phyloP scores from a whole-genome alignment of 179 eudicot genomes.

The Patellifolia procumbens region DNA sequence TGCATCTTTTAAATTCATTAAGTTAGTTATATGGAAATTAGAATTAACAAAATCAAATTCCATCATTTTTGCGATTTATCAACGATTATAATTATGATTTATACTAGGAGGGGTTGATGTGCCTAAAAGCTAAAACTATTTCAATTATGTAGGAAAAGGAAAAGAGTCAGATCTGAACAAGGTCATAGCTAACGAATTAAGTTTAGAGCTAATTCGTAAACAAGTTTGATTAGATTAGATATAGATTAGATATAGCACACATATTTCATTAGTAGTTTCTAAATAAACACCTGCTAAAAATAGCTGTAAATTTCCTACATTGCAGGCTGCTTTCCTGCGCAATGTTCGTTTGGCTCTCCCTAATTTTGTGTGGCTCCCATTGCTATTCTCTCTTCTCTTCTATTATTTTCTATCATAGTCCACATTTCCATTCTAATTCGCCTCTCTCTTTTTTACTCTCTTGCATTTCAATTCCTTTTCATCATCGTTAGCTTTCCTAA shows the following conservation, averaged over 20 bases:
- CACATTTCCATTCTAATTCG: too few species aligned
- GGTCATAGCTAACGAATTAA: not conserved
- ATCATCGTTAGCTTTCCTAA: not conserved
- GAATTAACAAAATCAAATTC: too few species aligned
- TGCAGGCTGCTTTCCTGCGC: not conserved
- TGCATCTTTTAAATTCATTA: too few species aligned
- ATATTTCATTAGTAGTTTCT: not conserved
- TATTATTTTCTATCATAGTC: not conserved
- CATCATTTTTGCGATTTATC: too few species aligned
- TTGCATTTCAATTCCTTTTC: not conserved
- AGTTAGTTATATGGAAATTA: too few species aligned
- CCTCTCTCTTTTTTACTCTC: not conserved
- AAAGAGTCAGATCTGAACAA: not conserved
- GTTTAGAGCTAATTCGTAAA: not conserved
- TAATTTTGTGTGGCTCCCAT: conserved; percentile 12
- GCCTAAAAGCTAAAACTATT: too few species aligned
- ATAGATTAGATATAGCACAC: not conserved
- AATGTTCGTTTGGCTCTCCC: not conserved
- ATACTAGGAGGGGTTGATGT: too few species aligned
- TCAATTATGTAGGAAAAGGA: not conserved
- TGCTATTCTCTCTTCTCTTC: not conserved
- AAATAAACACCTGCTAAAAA: not conserved
- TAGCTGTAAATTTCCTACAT: not conserved
- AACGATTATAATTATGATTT: too few species aligned
- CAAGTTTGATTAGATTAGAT: not conserved